These are phyloP conservation scores for Lavandula angustifolia DNA, from an alignment of 257 asterid genomes.

Conservation along the genomic window DNA sequence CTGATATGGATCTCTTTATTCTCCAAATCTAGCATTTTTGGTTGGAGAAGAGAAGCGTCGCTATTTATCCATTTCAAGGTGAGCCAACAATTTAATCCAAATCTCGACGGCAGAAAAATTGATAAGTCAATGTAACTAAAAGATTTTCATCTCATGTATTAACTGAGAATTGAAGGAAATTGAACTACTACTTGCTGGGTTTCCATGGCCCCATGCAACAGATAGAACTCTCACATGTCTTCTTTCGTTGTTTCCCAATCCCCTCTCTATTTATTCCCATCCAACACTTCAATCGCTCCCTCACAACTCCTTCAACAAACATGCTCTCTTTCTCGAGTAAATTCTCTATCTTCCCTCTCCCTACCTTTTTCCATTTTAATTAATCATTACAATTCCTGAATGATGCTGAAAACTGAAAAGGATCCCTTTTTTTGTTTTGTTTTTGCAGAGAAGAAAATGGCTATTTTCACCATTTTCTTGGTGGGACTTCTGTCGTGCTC, in stretches of 20 bases:
- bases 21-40: too few relatives aligned
- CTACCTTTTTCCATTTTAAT: not conserved
- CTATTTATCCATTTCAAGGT: too few relatives aligned
- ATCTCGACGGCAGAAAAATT: too few relatives aligned
- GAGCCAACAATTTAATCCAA: too few relatives aligned
- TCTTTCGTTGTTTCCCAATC: slow-evolving; percentile 35
- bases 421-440: too few relatives aligned
- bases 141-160: slow-evolving; percentile 5
- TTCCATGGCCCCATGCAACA: slow-evolving; percentile 50
- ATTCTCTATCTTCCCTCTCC: not conserved
- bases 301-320: slow-evolving; percentile 34
- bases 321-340: slow-evolving; percentile 23
- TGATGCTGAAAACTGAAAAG: not conserved
- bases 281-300: slow-evolving; percentile 40
- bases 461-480: slow-evolving; percentile 35
- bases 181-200: not conserved
- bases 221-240: slow-evolving; percentile 43
- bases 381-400: not conserved
- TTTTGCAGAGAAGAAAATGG: slow-evolving; percentile 45
- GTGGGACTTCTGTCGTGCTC: slow-evolving; percentile 48
- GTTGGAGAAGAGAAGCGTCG: too few relatives aligned
- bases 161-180: slow-evolving; percentile 11
- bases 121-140: too few relatives aligned
- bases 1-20: too few relatives aligned
- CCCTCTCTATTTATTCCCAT: slow-evolving; percentile 69